These are phyloP conservation scores for Euphorbia lathyris DNA, from an alignment of 345 rosid genomes.

Conservation along the genomic window DNA sequence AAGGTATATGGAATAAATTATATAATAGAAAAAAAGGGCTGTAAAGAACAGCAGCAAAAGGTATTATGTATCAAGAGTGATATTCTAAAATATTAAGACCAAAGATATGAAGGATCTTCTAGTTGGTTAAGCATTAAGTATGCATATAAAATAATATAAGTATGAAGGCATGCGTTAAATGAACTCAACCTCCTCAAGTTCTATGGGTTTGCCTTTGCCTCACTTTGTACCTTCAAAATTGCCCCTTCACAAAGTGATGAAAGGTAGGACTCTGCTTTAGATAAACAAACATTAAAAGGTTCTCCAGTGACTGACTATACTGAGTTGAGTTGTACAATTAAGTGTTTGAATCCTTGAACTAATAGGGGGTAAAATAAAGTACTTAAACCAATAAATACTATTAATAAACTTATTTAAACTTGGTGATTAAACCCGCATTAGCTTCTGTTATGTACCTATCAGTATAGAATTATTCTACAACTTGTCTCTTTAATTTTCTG, in stretches of 20 bases:
- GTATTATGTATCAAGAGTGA: not conserved
- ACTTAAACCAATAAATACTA: not conserved
- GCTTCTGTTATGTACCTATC: slow-evolving; percentile 17
- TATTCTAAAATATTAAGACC: not conserved
- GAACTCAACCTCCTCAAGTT: not conserved
- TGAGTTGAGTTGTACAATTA: slow-evolving; percentile 4
- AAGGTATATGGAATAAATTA: slow-evolving; percentile 15
- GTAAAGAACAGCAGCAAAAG: not conserved
- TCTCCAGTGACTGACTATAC: not conserved
- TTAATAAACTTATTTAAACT: slow-evolving; percentile 12
- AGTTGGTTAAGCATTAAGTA: not conserved
- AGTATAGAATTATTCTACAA: slow-evolving; percentile 4
- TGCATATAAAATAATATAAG: not conserved
- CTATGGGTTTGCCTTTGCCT: not conserved
- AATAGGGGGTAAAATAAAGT: not conserved
- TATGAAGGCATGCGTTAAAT: not conserved
- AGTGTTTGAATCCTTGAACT: not conserved
- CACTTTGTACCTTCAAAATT: slow-evolving; percentile 13
- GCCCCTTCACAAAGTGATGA: slow-evolving; percentile 17
- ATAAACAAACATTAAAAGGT: not conserved
- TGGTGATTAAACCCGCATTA: not conserved
- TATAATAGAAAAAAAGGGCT: not conserved
- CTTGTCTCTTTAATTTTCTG: not conserved
- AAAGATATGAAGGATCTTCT: not conserved
- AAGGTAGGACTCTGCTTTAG: not conserved